Evolutionary conservation across 306 rosid genomes (phyloP), one percentile per base, ranked within the genome.

Genomic region (Benincasa hispida): DNA sequence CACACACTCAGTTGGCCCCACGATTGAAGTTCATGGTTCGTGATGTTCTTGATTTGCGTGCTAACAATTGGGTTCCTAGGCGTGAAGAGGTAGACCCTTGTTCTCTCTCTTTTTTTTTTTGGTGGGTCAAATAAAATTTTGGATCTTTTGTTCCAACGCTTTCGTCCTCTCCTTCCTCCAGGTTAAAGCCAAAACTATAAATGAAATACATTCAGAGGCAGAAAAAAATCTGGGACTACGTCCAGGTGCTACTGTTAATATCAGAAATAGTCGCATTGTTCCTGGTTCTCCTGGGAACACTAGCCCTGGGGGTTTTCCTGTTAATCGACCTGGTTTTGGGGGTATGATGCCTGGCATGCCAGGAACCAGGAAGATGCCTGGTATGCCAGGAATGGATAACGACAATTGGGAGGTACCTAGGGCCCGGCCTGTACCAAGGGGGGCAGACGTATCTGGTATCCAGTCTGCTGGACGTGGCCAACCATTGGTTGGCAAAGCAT

Each of bases 331-430:
- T 77, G 99, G 98, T 76, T 84, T 85, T 5, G 99, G 99, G 2
- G 98, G 98, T 27, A 83, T 92, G 94, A 94, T 94, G 97, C 99
- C 99, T 22, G 99, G 99, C 76, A 88, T 92, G 96, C 98, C 98
- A 0, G 99, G 99, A 80, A 75, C 88, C 35, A 92, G 97, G 83
- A 94, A 87, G 88, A 90, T 92, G 95, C 96, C 97, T 77, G 97
- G 94, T 72, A 89, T 88, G 91, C 96, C 99, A 42, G 97, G 90
- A 61, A 79, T 95, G 30, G 99, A 95, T 81, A 86, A 87, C 85
- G 99, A 90, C 77, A 88, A 87, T 77, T 92, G 99, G 98, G 99
- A 95, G 84, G 78, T 89, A 11, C 91, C 87, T 30, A 89, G 87
- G 86, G 41, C 79, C 13, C 85, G 98, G 50, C 69, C 98, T 27